Evolutionary conservation across 441 rosid species (phyloP), one percentile per base, ranked within the genome.

Genomic region (Mallotus japonicus): DNA sequence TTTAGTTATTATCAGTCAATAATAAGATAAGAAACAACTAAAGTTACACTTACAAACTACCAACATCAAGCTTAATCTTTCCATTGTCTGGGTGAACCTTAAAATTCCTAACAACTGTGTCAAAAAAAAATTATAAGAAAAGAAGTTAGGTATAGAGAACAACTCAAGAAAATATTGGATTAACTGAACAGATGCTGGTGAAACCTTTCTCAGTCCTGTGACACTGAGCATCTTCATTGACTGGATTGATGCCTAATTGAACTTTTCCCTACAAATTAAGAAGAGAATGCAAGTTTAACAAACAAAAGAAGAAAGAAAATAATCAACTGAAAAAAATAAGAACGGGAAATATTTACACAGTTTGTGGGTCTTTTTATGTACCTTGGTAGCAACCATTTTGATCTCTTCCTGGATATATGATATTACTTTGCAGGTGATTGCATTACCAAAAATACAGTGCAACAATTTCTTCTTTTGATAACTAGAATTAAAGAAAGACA

Each of bases 81-180:
- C 76, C 88, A 62, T 76, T 76, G 65, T 86, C 91, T 0, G 84
- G 58, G 58, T 70, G 88, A 61, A 93, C 70, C 77, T 80, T 87
- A 50, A 93, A 82, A 80, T 73, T 82, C 55, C 80, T 74, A 63
- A 64, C 73, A 47, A 8, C 92, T 89, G 81, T 50, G 71, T 37
- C 40, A 37, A 37, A 37, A 37, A 3, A 37, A 34, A 34, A 37
- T 55, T 71, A 51, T 28, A 24, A 1, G 40, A 65, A 28, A 11
- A 67, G 40, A 15, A n/a, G 63, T 70, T 24, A 69, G 46, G 53
- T 16, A 54, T 24, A 60, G 49, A 59, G 69, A 59, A 46, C 12
- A 6, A 69, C 32, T 56, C 7, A 42, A 65, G 54, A 68, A 75
- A 49, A 59, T 65, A 67, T 46, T 65, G 15, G 14, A 47, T 22